Percentiles rank a stretch among this genome's conserved stretches.
phyloP scores from a whole-genome alignment of 2,329 filamentous ascomycete genomes.

The Aureobasidium sp. region DNA sequence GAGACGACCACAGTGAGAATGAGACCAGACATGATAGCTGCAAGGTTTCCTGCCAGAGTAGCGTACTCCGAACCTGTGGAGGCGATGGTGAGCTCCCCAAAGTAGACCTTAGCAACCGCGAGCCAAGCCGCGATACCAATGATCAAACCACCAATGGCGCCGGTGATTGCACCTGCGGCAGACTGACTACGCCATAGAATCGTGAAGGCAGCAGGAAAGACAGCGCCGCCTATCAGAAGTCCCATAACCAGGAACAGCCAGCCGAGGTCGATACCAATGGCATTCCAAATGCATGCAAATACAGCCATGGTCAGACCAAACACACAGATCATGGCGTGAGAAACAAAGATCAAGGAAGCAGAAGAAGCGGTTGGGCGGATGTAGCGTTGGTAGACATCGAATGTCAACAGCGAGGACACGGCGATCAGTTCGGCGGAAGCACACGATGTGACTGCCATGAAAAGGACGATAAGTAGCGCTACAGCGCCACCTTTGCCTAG shows the following conservation, averaged over 20 bases:
- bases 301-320: conserved; percentile 36
- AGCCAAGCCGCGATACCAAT: conserved; percentile 34
- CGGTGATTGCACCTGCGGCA: conserved; percentile 29
- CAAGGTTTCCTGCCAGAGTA: conserved; percentile 33
- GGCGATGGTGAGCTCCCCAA: conserved; percentile 34
- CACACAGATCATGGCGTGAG: conserved; percentile 34
- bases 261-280: conserved; percentile 34
- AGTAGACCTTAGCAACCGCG: conserved; percentile 27
- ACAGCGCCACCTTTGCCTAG: conserved; percentile 23
- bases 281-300: conserved; percentile 28
- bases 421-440: conserved; percentile 35
- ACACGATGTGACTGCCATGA: conserved; percentile 27
- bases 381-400: conserved; percentile 37
- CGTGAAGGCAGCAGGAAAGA: conserved; percentile 29
- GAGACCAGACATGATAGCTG: conserved; percentile 26
- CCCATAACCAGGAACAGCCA: conserved; percentile 38
- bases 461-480: conserved; percentile 21
- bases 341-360: conserved; percentile 33
- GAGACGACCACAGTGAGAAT: conserved; percentile 28
- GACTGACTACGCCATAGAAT: conserved; percentile 33
- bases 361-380: conserved; percentile 32
- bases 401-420: conserved; percentile 34
- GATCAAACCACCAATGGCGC: conserved; percentile 29
- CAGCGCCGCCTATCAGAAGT: conserved; percentile 37
- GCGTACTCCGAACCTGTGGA: conserved; percentile 34